Evolutionary conservation across 129 eudicot species (phyloP).

Genomic region (Helichrysum umbraculigerum): DNA sequence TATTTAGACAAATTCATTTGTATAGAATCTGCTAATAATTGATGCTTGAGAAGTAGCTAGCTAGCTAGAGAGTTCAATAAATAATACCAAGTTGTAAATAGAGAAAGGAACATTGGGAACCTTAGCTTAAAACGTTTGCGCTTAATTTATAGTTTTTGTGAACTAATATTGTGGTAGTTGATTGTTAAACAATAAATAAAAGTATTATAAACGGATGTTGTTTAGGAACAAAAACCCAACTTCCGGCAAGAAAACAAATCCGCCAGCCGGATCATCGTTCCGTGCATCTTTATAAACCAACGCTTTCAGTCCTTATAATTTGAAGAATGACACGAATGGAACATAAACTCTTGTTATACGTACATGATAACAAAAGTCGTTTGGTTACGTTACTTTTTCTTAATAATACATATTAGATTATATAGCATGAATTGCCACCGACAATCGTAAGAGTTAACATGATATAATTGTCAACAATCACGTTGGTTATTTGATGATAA

Average conservation of each 20-base stretch:
- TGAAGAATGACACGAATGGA: background rate
- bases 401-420: no score
- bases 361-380: no score
- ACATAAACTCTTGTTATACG: background rate
- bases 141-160: background rate
- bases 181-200: background rate
- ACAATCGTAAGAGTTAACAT: no score
- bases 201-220: background rate
- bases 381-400: no score
- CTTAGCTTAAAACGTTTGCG: background rate
- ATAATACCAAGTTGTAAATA: no score
- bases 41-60: no score
- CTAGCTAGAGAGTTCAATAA: no score
- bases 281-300: background rate
- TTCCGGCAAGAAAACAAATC: constrained; percentile 29
- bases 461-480: no score
- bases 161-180: background rate
- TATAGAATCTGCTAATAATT: no score
- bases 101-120: background rate
- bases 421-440: no score
- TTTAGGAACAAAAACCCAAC: constrained; percentile 26
- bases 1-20: no score
- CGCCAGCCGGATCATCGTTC: constrained; percentile 19
- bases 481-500: no score
- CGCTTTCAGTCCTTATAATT: constrained; percentile 1